phyloP scores from a whole-genome alignment of 345 rosid genomes.

The Euphorbia pulcherrima region DNA sequence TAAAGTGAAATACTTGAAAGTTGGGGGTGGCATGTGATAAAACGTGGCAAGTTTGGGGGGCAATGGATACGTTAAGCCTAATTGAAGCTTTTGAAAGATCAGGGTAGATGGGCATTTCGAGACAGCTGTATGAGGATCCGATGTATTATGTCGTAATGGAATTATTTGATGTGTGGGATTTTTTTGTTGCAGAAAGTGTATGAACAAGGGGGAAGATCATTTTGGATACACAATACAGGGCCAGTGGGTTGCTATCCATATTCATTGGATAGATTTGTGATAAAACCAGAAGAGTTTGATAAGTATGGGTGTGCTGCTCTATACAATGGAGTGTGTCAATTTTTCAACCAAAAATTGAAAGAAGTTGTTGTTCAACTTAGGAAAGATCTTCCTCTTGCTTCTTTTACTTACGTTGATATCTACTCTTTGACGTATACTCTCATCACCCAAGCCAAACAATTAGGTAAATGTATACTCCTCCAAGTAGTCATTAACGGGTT shows the following conservation, averaged over 20 bases:
- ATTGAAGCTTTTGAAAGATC: too few relatives aligned
- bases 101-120: too few relatives aligned
- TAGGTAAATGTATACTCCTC: too few relatives aligned
- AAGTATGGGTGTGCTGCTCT: constrained; percentile 53
- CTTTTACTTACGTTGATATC: constrained; percentile 55
- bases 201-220: constrained; percentile 47
- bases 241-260: constrained; percentile 24
- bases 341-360: constrained; percentile 40
- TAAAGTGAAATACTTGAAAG: too few relatives aligned
- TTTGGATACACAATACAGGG: constrained; percentile 31
- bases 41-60: too few relatives aligned
- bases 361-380: constrained; percentile 38
- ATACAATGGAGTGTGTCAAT: constrained; percentile 52
- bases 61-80: too few relatives aligned
- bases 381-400: constrained; percentile 47
- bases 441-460: constrained; percentile 46
- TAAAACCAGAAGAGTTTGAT: constrained; percentile 38
- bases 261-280: constrained; percentile 36
- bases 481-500: too few relatives aligned
- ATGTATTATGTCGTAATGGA: too few relatives aligned
- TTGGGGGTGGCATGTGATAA: too few relatives aligned
- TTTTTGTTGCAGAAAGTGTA: constrained; percentile 22
- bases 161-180: too few relatives aligned
- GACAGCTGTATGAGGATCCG: too few relatives aligned
- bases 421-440: constrained; percentile 53